Evolutionary conservation across 352 stramenopile species (phyloP).

Genomic region (Globisporangium splendens): DNA sequence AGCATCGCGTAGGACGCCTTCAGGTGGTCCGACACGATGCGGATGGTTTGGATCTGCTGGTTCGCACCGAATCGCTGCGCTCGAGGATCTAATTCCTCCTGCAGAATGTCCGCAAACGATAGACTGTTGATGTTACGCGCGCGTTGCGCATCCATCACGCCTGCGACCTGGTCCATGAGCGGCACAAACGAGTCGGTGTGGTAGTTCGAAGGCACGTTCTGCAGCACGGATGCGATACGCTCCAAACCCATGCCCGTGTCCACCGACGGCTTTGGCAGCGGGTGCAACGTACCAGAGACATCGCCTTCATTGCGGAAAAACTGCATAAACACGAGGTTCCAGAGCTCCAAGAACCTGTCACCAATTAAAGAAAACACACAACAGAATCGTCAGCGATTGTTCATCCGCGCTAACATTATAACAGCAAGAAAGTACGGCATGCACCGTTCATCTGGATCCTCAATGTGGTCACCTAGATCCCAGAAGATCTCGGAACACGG

Average conservation of each 20-base stretch:
- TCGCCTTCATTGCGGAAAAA: slow-evolving; percentile 90
- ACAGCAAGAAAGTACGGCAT: slow-evolving; percentile 8
- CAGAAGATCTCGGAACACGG: slow-evolving; percentile 96
- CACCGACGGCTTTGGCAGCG: slow-evolving; percentile 90
- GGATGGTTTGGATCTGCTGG: slow-evolving; percentile 58
- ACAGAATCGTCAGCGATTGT: slow-evolving; percentile 12
- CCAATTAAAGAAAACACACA: slow-evolving; percentile 24
- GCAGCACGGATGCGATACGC: slow-evolving; percentile 93
- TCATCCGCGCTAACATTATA: too few species aligned
- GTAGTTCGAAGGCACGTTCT: slow-evolving; percentile 94
- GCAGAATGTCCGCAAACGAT: slow-evolving; percentile 35
- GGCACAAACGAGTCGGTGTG: slow-evolving; percentile 96
- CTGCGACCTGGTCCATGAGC: slow-evolving; percentile 56
- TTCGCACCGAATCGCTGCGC: slow-evolving; percentile 41
- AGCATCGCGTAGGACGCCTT: slow-evolving; percentile 93
- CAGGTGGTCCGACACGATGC: slow-evolving; percentile 95
- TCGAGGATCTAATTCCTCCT: slow-evolving; percentile 40
- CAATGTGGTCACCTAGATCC: slow-evolving; percentile 80
- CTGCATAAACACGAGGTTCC: slow-evolving; percentile 99
- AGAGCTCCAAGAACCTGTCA: slow-evolving; percentile 89
- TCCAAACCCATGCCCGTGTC: slow-evolving; percentile 98
- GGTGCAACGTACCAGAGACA: slow-evolving; percentile 46
- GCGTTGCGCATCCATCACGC: slow-evolving; percentile 38
- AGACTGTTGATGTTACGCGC: slow-evolving; percentile 7
- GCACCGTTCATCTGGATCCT: slow-evolving; percentile 69